A percentile compares a stretch with the other conserved stretches of the same genome.
Evolutionary conservation across 176 grass and related monocot species (phyloP).

Genomic region (Oryza longistaminata): DNA sequence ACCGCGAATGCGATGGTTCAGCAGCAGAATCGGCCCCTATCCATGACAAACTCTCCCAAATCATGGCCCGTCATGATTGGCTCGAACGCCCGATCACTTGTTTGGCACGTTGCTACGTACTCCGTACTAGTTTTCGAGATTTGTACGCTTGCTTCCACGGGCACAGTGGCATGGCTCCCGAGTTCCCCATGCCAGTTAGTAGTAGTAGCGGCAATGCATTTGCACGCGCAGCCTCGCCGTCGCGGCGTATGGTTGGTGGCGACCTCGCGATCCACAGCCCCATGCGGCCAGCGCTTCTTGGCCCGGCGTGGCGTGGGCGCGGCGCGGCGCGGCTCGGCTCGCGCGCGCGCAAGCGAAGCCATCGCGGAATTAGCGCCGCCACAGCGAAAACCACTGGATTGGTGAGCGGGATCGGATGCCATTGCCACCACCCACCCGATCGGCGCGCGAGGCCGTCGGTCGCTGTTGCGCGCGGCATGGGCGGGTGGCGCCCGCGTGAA

Average conservation of each 20-base stretch:
- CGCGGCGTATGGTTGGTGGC: neutral
- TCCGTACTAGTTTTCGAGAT: neutral
- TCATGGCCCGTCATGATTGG: conserved; percentile 39
- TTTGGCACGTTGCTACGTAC: neutral
- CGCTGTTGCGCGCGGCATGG: neutral
- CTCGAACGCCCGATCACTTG: neutral
- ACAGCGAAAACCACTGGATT: neutral
- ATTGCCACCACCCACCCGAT: neutral
- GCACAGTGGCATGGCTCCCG: neutral
- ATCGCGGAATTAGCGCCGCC: conserved; percentile 15
- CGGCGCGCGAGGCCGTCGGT: neutral
- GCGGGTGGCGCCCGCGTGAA: conserved; percentile 33
- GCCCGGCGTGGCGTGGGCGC: neutral
- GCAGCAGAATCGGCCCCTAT: conserved; percentile 39
- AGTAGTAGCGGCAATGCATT: neutral
- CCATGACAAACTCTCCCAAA: conserved; percentile 17
- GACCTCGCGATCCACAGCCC: conserved; percentile 26
- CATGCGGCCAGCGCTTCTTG: conserved; percentile 34
- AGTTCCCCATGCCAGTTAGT: conserved; percentile 7
- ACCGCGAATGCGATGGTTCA: conserved; percentile 40
- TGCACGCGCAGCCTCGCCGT: neutral
- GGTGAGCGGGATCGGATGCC: neutral
- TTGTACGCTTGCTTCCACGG: conserved; percentile 19
- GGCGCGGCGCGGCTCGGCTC: neutral
- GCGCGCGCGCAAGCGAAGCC: neutral